Conservation (phyloP, 192 early-diverging fungal genomes). For the Podila verticillata region DNA sequence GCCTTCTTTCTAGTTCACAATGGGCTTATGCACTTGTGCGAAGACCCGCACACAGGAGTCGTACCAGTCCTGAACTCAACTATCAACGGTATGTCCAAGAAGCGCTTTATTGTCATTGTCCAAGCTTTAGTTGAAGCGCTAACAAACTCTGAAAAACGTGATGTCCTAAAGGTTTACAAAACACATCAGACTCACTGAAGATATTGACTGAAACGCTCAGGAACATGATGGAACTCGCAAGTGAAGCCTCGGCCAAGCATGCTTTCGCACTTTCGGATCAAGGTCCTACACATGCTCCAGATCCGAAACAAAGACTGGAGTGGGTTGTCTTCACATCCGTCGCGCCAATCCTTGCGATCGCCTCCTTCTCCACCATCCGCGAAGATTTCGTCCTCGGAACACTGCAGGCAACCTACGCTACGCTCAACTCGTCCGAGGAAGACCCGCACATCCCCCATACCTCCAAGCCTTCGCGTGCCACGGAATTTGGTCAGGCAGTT, state of each 20-base stretch:
- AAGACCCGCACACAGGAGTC: conserved; percentile 17
- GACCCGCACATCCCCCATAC: background rate
- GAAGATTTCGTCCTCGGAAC: conserved; percentile 10
- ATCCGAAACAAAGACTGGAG: conserved; percentile 32
- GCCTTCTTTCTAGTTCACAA: background rate
- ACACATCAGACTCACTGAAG: conserved; percentile 1
- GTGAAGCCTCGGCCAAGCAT: background rate
- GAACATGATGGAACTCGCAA: conserved; percentile 25
- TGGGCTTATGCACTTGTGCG: conserved; percentile 3
- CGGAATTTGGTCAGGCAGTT: conserved; percentile 14
- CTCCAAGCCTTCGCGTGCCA: conserved; percentile 6
- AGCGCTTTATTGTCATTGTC: background rate
- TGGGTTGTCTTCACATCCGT: conserved; percentile 20
- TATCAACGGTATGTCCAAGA: conserved; percentile 10
- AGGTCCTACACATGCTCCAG: conserved; percentile 1
- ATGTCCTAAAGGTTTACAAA: conserved; percentile 13
- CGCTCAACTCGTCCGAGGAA: conserved; percentile 21
- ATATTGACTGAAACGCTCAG: conserved; percentile 6
- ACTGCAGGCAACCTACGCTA: conserved; percentile 1
- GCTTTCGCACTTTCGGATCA: conserved; percentile 4
- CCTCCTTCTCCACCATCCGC: conserved; percentile 14
- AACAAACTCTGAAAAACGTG: background rate
- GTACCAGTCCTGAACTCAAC: conserved; percentile 1
- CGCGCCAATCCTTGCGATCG: conserved; percentile 15
- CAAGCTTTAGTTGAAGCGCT: background rate